These are phyloP conservation scores for Simmondsia chinensis DNA, from an alignment of 148 eudicot species.

Conservation along the genomic window DNA sequence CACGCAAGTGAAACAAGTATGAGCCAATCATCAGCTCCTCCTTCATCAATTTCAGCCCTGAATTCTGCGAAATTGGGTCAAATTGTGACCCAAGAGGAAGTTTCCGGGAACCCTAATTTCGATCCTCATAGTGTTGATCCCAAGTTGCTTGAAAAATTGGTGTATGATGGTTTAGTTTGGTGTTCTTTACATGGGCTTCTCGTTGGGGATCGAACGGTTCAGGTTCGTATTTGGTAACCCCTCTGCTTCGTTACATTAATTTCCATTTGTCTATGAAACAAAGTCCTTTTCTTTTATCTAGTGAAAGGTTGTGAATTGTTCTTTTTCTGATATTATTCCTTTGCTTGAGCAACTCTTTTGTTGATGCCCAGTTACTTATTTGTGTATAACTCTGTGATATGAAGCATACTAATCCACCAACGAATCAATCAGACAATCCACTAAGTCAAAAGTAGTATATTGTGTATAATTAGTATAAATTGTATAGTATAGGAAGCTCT, in stretches of 20 bases:
- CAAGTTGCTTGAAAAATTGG: constrained; percentile 44
- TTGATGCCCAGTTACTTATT: background rate
- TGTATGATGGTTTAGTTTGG: constrained; percentile 79
- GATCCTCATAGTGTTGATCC: constrained; percentile 52
- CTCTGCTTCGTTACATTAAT: too few species aligned
- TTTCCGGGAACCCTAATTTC: constrained; percentile 15
- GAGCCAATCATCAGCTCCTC: constrained; percentile 14
- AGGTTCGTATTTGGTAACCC: constrained; percentile 40
- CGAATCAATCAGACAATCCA: too few species aligned
- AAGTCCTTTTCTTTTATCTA: too few species aligned
- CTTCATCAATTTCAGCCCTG: constrained; percentile 9
- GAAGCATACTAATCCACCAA: too few species aligned
- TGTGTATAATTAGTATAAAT: too few species aligned
- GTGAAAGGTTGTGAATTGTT: too few species aligned
- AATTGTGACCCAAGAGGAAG: constrained; percentile 15
- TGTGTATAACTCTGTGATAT: background rate
- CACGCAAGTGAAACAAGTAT: constrained; percentile 9
- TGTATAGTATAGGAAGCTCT: too few species aligned
- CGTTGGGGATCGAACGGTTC: constrained; percentile 58
- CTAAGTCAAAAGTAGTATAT: too few species aligned
- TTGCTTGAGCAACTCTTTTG: too few species aligned
- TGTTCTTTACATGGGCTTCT: constrained; percentile 78
- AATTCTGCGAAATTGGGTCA: constrained; percentile 19
- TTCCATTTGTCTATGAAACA: background rate
- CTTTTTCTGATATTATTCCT: too few species aligned